Conservation (phyloP, 1,284 basidiomycete species). For the Abortiporus biennis region DNA sequence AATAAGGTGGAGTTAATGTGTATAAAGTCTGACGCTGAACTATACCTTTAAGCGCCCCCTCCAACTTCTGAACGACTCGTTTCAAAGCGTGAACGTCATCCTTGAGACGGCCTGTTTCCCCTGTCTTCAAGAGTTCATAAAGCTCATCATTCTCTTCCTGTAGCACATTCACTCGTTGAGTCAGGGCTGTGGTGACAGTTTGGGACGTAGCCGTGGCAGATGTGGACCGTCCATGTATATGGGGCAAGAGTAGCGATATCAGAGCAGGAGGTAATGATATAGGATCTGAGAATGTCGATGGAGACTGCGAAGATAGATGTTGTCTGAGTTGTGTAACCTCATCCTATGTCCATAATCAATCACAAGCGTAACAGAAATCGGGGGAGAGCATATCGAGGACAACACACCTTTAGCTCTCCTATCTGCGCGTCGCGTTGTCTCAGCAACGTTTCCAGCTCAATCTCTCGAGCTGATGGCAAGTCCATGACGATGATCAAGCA, state of each 20-base stretch:
- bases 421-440: slow-evolving; percentile 67
- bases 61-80: slow-evolving; percentile 58
- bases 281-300: slow-evolving; percentile 49
- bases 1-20: slow-evolving; percentile 1
- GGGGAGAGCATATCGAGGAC: slow-evolving; percentile 5
- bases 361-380: slow-evolving; percentile 9
- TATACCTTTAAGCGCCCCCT: slow-evolving; percentile 69
- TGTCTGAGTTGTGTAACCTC: slow-evolving; percentile 63
- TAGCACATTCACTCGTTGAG: slow-evolving; percentile 59
- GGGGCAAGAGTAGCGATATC: slow-evolving; percentile 59
- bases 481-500: slow-evolving; percentile 42
- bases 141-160: slow-evolving; percentile 71
- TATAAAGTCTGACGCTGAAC: slow-evolving; percentile 19
- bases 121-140: slow-evolving; percentile 61
- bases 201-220: slow-evolving; percentile 36
- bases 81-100: slow-evolving; percentile 71
- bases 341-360: slow-evolving; percentile 38
- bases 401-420: slow-evolving; percentile 59
- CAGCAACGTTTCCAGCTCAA: slow-evolving; percentile 70
- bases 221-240: slow-evolving; percentile 38
- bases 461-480: slow-evolving; percentile 63
- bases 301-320: slow-evolving; percentile 52
- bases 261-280: slow-evolving; percentile 63
- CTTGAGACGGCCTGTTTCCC: slow-evolving; percentile 69
- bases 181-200: slow-evolving; percentile 64